Base-by-base conservation (phyloP, 108 stramenopile genomes). In the Nitzschia palea region DNA sequence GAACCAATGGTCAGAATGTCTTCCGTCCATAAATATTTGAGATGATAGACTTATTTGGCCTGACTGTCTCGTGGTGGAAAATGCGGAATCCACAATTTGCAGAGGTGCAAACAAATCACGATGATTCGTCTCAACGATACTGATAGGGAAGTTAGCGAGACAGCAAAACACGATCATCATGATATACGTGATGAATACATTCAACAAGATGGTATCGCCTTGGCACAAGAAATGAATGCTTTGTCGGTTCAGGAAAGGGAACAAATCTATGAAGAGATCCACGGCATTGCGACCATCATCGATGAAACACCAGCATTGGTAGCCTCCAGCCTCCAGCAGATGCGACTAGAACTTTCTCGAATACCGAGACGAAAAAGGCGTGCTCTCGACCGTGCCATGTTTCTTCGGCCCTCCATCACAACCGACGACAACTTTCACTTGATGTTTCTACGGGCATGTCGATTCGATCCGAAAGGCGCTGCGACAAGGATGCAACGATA, bases 201-300 rank as follows among this genome's bases (percentile, higher is more conserved):
- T 25, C 20, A 35, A 35, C 20, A 5, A 17, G 3, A 33, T n/a
- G n/a, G n/a, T n/a, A n/a, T n/a, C n/a, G 50, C 20, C n/a, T n/a
- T 63, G 6, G 62, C 62, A 31, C 0, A 29, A 36, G 62, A 64
- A 64, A 30, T 64, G 62, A 28, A 32, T 1, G 20, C 42, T 26
- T 26, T 74, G 29, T 51, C 65, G 2, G 30, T 67, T 9, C 23
- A 60, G 2, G 73, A 74, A 37, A 70, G 65, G 27, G 73, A 67
- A 26, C 51, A 66, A 37, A 57, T 58, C 0, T 56, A 28, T n/a
- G 22, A 66, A 12, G 73, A 74, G 37, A 23, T 74, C 4, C 65
- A 74, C 42, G 73, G 73, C 4, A 26, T 74, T 25, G 44, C 62
- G 3, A 43, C 43, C 22, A n/a, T 59, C 18, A 57, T 35, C 14